A percentile compares a stretch with the other conserved stretches of the same genome.
Conservation (phyloP, 805 yeast genomes). For the Metschnikowia bowlesiae region DNA sequence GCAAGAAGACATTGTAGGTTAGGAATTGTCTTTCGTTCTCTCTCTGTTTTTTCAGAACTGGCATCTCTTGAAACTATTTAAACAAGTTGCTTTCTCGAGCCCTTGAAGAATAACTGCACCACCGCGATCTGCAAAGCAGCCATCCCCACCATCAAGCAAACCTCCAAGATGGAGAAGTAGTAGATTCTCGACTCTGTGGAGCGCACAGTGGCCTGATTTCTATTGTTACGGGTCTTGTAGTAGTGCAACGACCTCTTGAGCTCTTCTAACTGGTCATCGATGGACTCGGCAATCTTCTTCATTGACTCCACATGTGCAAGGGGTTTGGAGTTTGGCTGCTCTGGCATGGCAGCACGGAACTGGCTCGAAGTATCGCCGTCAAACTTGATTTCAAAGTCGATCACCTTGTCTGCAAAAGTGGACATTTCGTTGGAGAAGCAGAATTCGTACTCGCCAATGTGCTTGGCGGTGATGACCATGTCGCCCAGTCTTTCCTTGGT, state of each 20-base stretch:
- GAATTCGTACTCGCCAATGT: constrained; percentile 77
- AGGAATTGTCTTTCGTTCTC: neutral
- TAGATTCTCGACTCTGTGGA: constrained; percentile 75
- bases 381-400: constrained; percentile 72
- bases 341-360: constrained; percentile 62
- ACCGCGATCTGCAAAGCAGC: constrained; percentile 63
- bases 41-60: neutral
- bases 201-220: constrained; percentile 85
- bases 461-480: constrained; percentile 61
- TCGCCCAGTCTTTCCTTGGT: constrained; percentile 75
- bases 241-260: constrained; percentile 63
- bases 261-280: constrained; percentile 56
- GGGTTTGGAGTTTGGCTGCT: constrained; percentile 43
- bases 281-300: constrained; percentile 50
- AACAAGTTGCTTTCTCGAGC: constrained; percentile 63
- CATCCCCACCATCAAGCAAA: constrained; percentile 69
- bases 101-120: constrained; percentile 68
- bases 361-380: constrained; percentile 38
- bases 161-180: constrained; percentile 70
- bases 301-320: constrained; percentile 50
- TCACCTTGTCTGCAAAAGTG: constrained; percentile 74
- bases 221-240: constrained; percentile 83
- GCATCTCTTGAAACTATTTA: constrained; percentile 17
- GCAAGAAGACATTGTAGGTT: neutral
- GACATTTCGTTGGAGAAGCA: constrained; percentile 83